phyloP scores from a whole-genome alignment of 2,329 filamentous ascomycete genomes.

The Fusarium anthophilum region DNA sequence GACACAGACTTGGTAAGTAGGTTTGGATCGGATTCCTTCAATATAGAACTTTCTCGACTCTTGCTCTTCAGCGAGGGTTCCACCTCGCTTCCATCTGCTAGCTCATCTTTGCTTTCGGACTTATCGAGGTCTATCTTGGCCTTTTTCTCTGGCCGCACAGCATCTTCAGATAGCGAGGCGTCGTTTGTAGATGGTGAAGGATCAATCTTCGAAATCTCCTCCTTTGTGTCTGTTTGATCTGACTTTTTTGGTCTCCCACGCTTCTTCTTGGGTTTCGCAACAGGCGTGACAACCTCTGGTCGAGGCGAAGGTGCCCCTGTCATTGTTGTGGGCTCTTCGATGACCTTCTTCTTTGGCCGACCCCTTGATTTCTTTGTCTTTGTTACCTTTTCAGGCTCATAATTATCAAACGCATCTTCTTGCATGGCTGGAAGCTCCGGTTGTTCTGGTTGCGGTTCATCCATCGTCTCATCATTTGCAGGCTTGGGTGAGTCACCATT shows the following conservation, averaged over 20 bases:
- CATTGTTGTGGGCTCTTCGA: conserved; percentile 12
- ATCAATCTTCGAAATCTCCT: conserved; percentile 10
- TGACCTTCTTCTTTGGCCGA: conserved; percentile 45
- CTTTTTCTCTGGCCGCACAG: conserved; percentile 7
- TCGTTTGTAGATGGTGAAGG: neutral
- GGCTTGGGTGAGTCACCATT: neutral
- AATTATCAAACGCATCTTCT: neutral
- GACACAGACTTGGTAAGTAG: neutral
- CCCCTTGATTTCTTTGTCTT: conserved; percentile 46
- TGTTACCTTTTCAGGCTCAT: conserved; percentile 28
- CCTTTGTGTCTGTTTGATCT: conserved; percentile 28
- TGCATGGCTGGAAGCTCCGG: conserved; percentile 1
- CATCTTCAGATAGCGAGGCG: conserved; percentile 6
- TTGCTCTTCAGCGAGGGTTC: neutral
- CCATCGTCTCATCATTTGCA: neutral
- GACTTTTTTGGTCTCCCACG: conserved; percentile 56
- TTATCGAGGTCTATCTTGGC: neutral
- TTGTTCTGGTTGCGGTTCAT: neutral
- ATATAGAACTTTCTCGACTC: neutral
- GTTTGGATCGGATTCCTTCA: conserved; percentile 24
- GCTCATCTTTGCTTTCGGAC: neutral
- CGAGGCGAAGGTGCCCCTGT: conserved; percentile 5
- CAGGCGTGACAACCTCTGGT: conserved; percentile 9
- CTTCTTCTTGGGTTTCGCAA: conserved; percentile 46
- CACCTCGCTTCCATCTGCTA: neutral